Conservation (phyloP, 495 filamentous ascomycete species). For the Penicillium canariense region DNA sequence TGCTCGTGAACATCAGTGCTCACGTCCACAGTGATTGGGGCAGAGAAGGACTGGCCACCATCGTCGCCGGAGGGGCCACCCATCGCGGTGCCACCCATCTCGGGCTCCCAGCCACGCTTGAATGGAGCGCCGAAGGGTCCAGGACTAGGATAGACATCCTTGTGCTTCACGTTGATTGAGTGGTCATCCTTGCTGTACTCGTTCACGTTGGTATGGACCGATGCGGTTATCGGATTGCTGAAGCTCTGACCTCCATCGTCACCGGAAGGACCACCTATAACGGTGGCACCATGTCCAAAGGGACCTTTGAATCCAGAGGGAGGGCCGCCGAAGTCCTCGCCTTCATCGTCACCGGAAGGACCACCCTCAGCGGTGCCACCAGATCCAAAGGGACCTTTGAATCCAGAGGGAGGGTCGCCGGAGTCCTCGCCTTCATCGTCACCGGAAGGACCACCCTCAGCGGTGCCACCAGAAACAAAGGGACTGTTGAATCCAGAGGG, state of each 20-base stretch:
- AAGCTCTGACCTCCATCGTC: constrained; percentile 15
- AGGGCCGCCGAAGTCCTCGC: constrained; percentile 8
- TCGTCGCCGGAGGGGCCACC: constrained; percentile 26
- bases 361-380: constrained; percentile 24
- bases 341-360: constrained; percentile 19
- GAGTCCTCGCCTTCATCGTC: constrained; percentile 14
- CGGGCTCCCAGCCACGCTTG: constrained; percentile 10
- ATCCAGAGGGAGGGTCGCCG: constrained; percentile 4
- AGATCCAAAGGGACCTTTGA: not conserved
- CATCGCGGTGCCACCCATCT: constrained; percentile 16
- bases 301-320: constrained; percentile 2
- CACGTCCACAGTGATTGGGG: constrained; percentile 14
- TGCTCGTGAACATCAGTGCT: constrained; percentile 20
- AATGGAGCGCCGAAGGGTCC: constrained; percentile 4
- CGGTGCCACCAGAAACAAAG: constrained; percentile 16
- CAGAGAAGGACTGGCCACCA: constrained; percentile 14
- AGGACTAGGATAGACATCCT: constrained; percentile 12
- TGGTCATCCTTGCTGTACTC: constrained; percentile 27
- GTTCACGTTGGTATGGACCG: constrained; percentile 14
- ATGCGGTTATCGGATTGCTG: constrained; percentile 4
- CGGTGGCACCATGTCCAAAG: constrained; percentile 12
- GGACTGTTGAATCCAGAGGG: constrained; percentile 2
- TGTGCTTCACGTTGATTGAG: constrained; percentile 19
- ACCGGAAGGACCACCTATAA: constrained; percentile 23
- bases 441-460: constrained; percentile 24